A percentile compares a stretch with the other conserved stretches of the same genome.
These are phyloP conservation scores for Aspergillus avenaceus DNA, from an alignment of 495 filamentous ascomycete species.

Conservation along the genomic window DNA sequence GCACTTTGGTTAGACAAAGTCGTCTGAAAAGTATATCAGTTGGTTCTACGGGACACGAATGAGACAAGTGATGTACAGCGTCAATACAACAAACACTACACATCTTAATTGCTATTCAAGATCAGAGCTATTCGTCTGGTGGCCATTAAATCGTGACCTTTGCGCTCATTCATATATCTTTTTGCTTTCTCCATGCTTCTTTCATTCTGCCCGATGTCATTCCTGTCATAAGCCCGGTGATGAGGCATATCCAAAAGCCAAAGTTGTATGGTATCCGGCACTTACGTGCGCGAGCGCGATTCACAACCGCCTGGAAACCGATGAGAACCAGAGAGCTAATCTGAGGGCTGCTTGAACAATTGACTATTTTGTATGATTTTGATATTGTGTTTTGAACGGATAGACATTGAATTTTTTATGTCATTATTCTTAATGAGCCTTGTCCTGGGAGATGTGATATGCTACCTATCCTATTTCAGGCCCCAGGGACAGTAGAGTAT, in stretches of 20 bases:
- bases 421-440: no score
- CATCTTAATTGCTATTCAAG: no score
- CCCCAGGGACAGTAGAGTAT: no score
- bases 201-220: not conserved
- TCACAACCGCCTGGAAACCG: conserved; percentile 36
- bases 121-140: no score
- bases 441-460: not conserved
- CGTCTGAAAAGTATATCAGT: no score
- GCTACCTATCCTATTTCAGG: no score
- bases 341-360: conserved; percentile 36
- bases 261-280: conserved; percentile 50
- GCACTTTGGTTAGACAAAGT: no score
- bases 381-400: not conserved
- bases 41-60: no score
- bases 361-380: not conserved
- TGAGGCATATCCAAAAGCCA: conserved; percentile 53
- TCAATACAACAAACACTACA: no score
- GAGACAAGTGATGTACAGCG: no score
- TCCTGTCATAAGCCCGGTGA: conserved; percentile 35
- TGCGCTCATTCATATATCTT: not conserved
- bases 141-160: no score
- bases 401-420: no score
- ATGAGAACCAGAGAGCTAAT: conserved; percentile 58
- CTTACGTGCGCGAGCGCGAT: conserved; percentile 2
- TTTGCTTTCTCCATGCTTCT: not conserved